phyloP scores from a whole-genome alignment of 2,329 filamentous ascomycete species.

The Venturia carpophila region DNA sequence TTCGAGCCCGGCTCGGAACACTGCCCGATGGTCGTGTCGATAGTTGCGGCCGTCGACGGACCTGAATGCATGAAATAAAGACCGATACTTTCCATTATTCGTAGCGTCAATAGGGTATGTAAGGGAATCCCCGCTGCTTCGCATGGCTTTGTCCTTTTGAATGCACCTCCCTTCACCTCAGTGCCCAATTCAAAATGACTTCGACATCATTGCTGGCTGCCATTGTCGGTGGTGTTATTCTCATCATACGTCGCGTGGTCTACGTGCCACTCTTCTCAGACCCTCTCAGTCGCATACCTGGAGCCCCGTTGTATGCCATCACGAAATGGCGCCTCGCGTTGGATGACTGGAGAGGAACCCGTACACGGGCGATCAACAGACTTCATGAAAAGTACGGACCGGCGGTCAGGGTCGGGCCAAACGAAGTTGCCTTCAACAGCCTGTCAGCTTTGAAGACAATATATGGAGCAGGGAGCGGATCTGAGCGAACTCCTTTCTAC shows the following conservation, averaged over 20 bases:
- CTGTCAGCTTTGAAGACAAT: constrained; percentile 44
- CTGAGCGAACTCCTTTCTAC: constrained; percentile 45
- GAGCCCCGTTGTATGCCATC: constrained; percentile 17
- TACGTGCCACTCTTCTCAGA: constrained; percentile 11
- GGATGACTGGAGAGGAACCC: constrained; percentile 38
- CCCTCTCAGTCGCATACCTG: constrained; percentile 17
- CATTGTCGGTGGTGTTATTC: not conserved
- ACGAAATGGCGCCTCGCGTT: constrained; percentile 41
- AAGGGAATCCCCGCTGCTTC: not conserved
- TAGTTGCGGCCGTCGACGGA: not conserved
- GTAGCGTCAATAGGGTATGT: not conserved
- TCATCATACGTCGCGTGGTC: constrained; percentile 1
- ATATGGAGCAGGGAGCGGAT: constrained; percentile 47
- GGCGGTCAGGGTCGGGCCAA: constrained; percentile 41
- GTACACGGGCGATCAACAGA: constrained; percentile 36
- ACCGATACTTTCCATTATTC: not conserved
- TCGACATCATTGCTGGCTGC: not conserved
- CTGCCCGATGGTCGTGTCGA: not conserved
- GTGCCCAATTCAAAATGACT: constrained; percentile 3
- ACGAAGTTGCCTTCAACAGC: constrained; percentile 39
- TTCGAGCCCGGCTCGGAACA: not conserved
- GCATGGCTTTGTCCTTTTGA: not conserved
- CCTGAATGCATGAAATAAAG: not conserved
- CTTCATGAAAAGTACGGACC: constrained; percentile 42
- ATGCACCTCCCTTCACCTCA: not conserved